Conservation (phyloP, 768 basidiomycete species). For the Boletus speciosus region DNA sequence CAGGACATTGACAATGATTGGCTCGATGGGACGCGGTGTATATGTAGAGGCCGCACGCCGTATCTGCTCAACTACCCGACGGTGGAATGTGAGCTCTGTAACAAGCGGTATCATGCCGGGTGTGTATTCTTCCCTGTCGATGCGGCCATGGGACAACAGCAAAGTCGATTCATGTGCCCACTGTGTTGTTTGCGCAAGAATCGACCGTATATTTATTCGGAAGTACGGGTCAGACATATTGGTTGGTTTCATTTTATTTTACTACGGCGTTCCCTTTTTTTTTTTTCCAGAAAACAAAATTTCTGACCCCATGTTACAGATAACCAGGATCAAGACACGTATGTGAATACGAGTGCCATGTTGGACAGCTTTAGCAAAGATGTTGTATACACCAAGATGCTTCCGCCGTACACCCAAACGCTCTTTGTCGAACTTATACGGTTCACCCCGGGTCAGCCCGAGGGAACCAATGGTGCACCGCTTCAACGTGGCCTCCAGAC, state of each 20-base stretch:
- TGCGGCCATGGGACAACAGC: conserved; percentile 29
- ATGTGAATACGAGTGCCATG: conserved; percentile 72
- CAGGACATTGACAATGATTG: conserved; percentile 75
- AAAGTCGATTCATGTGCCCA: conserved; percentile 62
- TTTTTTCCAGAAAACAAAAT: not conserved
- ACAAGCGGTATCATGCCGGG: conserved; percentile 62
- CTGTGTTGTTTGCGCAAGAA: conserved; percentile 77
- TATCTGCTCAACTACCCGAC: conserved; percentile 60
- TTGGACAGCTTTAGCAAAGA: conserved; percentile 70
- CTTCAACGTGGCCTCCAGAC: conserved; percentile 13
- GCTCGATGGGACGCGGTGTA: conserved; percentile 73
- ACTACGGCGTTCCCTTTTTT: not conserved
- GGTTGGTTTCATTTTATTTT: conserved; percentile 38
- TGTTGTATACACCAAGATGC: conserved; percentile 64
- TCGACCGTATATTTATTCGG: conserved; percentile 65
- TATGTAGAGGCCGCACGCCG: conserved; percentile 67
- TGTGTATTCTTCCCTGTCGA: conserved; percentile 73
- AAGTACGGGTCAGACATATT: conserved; percentile 67
- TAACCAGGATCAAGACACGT: conserved; percentile 50
- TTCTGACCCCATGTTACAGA: conserved; percentile 30
- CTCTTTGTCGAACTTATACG: conserved; percentile 71
- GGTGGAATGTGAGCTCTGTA: conserved; percentile 66
- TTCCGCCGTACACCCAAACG: conserved; percentile 60
- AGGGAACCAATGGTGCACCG: conserved; percentile 17
- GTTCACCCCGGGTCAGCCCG: conserved; percentile 34